Base-by-base conservation (phyloP, 2,329 filamentous ascomycete genomes). In the Monosporascus sp. region DNA sequence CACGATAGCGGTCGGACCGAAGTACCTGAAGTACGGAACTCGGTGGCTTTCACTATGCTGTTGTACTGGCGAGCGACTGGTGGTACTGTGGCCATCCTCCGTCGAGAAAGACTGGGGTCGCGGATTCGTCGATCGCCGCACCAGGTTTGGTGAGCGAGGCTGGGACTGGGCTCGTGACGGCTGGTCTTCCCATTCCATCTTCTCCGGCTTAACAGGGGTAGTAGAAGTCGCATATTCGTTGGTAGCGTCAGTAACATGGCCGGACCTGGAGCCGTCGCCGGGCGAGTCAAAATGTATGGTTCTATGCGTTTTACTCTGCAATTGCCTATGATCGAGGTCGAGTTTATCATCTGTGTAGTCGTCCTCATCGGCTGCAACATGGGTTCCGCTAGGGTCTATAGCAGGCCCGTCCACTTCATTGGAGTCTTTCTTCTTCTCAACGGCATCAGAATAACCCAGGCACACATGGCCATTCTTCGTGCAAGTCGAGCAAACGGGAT, bases 21-120 rank as follows among this genome's bases (percentile, higher is more conserved):
- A 94, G 70, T 94, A 96, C 56, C 91, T 80, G 64, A 96, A 96
- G 68, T 94, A 96, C 0, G 91, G 91, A 58, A 96, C 89, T 51
- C 87, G 81, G 64, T 87, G 76, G 56, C 81, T 76, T 67, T 81
- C 77, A 31, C 74, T 69, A 61, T 81, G 75, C 57, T 81, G 73
- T 49, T 77, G 70, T 11, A 73, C 63, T 1, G 78, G 76, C 22
- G 78, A 81, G 27, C 69, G 71, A 52, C 69, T 69, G 52, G 66
- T 66, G 0, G 70, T 67, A 56, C 71, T 75, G 26, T 67, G 68
- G 19, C 68, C 67, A 50, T 73, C 72, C 44, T 76, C 72, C 55
- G 66, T 67, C 47, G 72, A 74, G 52, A 71, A 73, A 6, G 73
- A 76, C 2, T 64, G 64, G 5, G 68, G 69, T 41, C 68, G 68